Evolutionary conservation across 495 filamentous ascomycete species (phyloP).

Genomic region (Aspergillus indologenus): DNA sequence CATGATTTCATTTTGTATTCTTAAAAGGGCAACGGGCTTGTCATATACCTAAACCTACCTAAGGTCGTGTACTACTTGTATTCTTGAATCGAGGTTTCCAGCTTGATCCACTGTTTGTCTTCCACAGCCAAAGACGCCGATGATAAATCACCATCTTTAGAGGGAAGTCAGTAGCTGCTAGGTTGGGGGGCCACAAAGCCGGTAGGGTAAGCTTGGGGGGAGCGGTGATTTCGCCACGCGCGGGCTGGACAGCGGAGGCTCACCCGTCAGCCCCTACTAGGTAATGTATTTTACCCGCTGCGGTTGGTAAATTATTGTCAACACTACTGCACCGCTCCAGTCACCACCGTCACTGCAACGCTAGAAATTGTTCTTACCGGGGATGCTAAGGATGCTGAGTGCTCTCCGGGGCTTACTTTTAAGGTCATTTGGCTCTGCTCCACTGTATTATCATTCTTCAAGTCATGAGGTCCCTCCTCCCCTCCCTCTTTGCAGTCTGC

Average conservation of each 20-base stretch:
- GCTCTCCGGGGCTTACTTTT: not conserved
- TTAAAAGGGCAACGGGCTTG: not conserved
- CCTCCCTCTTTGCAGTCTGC: not conserved
- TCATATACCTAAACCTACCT: not conserved
- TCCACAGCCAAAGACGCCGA: not conserved
- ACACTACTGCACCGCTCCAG: not conserved
- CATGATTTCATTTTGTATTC: not conserved
- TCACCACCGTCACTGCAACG: not conserved
- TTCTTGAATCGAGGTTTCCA: not conserved
- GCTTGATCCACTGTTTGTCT: not conserved
- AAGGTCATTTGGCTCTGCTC: not conserved
- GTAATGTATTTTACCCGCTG: not conserved
- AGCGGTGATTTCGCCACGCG: not conserved
- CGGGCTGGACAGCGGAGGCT: not conserved
- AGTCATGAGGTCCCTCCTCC: not conserved
- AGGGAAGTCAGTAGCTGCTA: not conserved
- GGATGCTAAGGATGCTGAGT: not conserved
- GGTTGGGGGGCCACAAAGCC: not conserved
- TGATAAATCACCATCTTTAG: not conserved
- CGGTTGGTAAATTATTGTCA: not conserved
- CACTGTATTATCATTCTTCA: no score
- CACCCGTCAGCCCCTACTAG: not conserved
- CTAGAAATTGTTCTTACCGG: not conserved
- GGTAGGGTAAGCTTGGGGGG: not conserved
- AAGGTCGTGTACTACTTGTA: not conserved